Evolutionary conservation across 2,329 filamentous ascomycete genomes (phyloP).

Genomic region (Canariomyces notabilis): DNA sequence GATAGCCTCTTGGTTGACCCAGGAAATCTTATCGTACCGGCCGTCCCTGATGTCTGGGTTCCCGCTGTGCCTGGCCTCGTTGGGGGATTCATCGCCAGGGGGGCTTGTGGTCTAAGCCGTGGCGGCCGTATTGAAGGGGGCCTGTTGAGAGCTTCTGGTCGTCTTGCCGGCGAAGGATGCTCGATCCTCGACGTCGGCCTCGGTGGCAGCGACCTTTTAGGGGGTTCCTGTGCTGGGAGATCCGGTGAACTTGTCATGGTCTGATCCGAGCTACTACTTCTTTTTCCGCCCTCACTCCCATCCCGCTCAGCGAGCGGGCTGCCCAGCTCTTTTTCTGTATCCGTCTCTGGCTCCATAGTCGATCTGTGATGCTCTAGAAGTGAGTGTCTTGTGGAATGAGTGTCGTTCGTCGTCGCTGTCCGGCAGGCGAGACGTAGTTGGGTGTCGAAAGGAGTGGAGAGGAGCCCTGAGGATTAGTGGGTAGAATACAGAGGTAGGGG

Average conservation of each 20-base stretch:
- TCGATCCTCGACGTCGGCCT: constrained; percentile 14
- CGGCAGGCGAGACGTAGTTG: constrained; percentile 27
- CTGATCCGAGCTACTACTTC: constrained; percentile 4
- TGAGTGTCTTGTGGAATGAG: constrained; percentile 5
- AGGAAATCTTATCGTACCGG: constrained; percentile 25
- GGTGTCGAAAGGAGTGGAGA: constrained; percentile 9
- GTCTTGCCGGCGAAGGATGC: constrained; percentile 1
- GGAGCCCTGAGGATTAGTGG: constrained; percentile 10
- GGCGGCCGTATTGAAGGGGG: constrained; percentile 17
- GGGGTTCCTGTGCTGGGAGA: constrained; percentile 23
- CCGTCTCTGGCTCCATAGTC: constrained; percentile 11
- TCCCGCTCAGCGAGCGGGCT: constrained; percentile 9
- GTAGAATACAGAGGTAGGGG: constrained; percentile 4
- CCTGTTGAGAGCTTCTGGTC: constrained; percentile 8
- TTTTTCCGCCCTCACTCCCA: not conserved
- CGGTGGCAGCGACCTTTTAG: constrained; percentile 21
- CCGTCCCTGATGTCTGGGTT: constrained; percentile 12
- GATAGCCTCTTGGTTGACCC: constrained; percentile 35
- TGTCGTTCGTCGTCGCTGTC: constrained; percentile 26
- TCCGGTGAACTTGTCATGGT: constrained; percentile 21
- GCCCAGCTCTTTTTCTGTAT: constrained; percentile 18
- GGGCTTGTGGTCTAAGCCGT: constrained; percentile 16
- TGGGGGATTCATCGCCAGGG: constrained; percentile 24
- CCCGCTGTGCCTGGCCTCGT: constrained; percentile 23
- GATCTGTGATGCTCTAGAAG: too few species aligned